A percentile compares a stretch with the other conserved stretches of the same genome.
phyloP scores from a whole-genome alignment of 768 basidiomycete genomes.

The Phlegmacium glaucopus region DNA sequence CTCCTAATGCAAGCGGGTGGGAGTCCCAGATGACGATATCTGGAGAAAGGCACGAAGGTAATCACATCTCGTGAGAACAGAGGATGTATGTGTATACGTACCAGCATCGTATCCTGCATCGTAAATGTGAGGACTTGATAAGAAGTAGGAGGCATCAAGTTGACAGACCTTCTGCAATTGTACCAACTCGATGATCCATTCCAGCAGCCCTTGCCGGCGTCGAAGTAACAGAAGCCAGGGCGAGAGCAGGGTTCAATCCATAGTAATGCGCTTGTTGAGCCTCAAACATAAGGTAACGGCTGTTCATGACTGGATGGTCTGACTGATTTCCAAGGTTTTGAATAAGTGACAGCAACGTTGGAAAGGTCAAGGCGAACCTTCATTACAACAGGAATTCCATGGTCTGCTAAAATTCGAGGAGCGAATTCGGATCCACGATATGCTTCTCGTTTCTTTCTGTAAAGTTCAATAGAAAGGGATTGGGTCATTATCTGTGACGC shows the following conservation, averaged over 20 bases:
- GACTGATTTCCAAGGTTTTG: constrained; percentile 35
- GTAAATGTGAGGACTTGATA: constrained; percentile 1
- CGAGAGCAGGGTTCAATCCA: constrained; percentile 54
- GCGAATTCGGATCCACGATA: constrained; percentile 77
- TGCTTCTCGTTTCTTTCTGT: constrained; percentile 44
- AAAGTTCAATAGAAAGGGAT: background rate
- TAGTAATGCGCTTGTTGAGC: constrained; percentile 69
- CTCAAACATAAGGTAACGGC: constrained; percentile 66
- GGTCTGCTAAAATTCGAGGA: constrained; percentile 62
- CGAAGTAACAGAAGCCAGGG: constrained; percentile 61
- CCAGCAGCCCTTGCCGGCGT: constrained; percentile 64
- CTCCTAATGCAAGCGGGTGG: constrained; percentile 75
- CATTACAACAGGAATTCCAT: constrained; percentile 67
- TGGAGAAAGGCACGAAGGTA: constrained; percentile 12
- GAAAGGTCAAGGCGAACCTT: constrained; percentile 41
- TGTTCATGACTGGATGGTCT: constrained; percentile 57
- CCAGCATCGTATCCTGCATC: constrained; percentile 66
- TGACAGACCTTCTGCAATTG: constrained; percentile 45
- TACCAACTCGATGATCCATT: constrained; percentile 66
- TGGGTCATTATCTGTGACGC: too few relatives aligned
- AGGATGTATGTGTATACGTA: constrained; percentile 3
- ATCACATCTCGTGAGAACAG: background rate
- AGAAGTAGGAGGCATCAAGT: background rate
- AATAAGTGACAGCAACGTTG: background rate
- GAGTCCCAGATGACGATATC: constrained; percentile 66